Evolutionary conservation across 441 rosid genomes (phyloP).

Genomic region (Francoa sonchifolia): DNA sequence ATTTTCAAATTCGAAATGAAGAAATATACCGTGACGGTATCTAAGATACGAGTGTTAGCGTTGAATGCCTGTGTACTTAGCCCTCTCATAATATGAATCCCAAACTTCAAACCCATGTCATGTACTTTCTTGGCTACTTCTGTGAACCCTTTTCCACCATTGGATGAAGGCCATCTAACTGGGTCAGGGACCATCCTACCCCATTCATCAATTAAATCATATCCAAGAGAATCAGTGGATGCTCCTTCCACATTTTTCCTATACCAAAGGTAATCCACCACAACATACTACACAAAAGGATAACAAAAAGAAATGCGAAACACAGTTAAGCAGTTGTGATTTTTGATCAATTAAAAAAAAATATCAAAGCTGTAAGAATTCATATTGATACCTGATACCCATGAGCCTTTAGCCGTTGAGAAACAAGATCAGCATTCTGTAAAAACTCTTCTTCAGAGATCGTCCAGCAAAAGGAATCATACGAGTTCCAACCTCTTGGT

Average conservation of each 20-base stretch:
- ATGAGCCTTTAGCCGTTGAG: slow-evolving; percentile 43
- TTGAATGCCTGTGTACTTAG: slow-evolving; percentile 81
- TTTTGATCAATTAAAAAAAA: too few species aligned
- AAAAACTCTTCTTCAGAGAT: slow-evolving; percentile 78
- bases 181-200: slow-evolving; percentile 87
- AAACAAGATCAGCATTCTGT: slow-evolving; percentile 49
- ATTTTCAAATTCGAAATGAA: neutral
- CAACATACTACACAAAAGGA: slow-evolving; percentile 55
- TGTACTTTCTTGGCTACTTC: slow-evolving; percentile 72
- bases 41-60: slow-evolving; percentile 60
- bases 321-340: too few species aligned
- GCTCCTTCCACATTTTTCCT: slow-evolving; percentile 72
- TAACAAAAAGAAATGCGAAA: neutral
- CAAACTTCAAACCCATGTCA: slow-evolving; percentile 79
- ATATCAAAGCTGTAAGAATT: too few species aligned
- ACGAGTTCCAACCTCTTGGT: slow-evolving; percentile 96
- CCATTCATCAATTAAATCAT: slow-evolving; percentile 89
- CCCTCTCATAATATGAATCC: slow-evolving; percentile 93
- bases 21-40: slow-evolving; percentile 33
- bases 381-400: slow-evolving; percentile 55
- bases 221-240: slow-evolving; percentile 53
- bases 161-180: slow-evolving; percentile 72
- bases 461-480: slow-evolving; percentile 83
- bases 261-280: slow-evolving; percentile 95
- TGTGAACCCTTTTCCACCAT: slow-evolving; percentile 59